Evolutionary conservation across 2,329 filamentous ascomycete genomes (phyloP), one percentile per base, ranked within the genome.

Genomic region (Emergomyces africanus): DNA sequence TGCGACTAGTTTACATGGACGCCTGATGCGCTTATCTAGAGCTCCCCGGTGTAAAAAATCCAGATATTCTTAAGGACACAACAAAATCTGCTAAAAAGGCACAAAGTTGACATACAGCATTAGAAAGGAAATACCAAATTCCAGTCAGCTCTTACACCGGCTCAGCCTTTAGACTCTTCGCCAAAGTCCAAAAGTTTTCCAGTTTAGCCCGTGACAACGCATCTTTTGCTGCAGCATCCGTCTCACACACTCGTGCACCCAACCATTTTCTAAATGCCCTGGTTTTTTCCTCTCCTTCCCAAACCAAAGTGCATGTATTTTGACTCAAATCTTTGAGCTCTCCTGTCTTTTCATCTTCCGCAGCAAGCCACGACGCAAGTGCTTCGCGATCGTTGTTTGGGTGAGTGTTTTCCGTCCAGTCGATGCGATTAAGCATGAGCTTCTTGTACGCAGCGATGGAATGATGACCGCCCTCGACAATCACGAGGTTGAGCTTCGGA

Each of bases 151-250:
- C 9, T 37, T 25, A 57, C 14, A 6, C 18, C 14, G 33, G 12
- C 48, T 33, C 57, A 44, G n/a, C 23, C 39, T 77, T 78, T 60
- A 75, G 72, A 61, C 75, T 89, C 78, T 95, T 95, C 0, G 91
- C 92, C 66, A 94, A 75, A 10, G 87, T 87, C 94, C 94, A 99
- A 69, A 99, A 92, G 67, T 87, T 95, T 67, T 97, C 92, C 81
- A 97, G 88, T 78, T 95, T 96, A 5, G 85, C 83, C 65, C 90
- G 82, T 14, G 84, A 77, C 62, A 99, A 74, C 25, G 86, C 80
- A 66, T 96, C 90, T 70, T 89, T 87, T 5, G 92, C 94, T 69
- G 95, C 88, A 12, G 85, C 82, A 71, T 99, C 94, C 1, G 89
- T 92, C 74, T 97, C 94, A 72, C 90, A 96, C n/a, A 94, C 84